phyloP scores from a whole-genome alignment of 2,329 filamentous ascomycete species.

The Penicillium palitans region DNA sequence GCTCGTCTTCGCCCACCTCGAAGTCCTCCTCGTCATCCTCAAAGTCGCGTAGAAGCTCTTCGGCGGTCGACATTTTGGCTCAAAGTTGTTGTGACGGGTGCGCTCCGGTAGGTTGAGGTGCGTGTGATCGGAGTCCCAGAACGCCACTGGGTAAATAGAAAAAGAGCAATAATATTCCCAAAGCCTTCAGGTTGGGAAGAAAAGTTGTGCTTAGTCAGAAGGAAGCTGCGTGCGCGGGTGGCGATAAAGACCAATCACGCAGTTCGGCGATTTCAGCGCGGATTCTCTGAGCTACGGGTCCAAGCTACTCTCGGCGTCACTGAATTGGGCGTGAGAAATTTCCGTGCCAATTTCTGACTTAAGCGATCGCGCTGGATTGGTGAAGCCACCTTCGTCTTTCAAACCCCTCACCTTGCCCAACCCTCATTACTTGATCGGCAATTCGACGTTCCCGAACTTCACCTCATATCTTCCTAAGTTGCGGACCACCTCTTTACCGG shows the following conservation, averaged over 20 bases:
- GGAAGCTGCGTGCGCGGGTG: slow-evolving; percentile 22
- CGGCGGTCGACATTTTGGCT: slow-evolving; percentile 77
- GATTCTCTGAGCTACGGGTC: slow-evolving; percentile 1
- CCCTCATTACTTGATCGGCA: background rate
- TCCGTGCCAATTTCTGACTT: background rate
- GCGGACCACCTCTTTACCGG: background rate
- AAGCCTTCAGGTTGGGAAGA: slow-evolving; percentile 4
- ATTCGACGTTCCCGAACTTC: slow-evolving; percentile 4
- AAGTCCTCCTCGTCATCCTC: slow-evolving; percentile 76
- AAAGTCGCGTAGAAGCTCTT: slow-evolving; percentile 90
- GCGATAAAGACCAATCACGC: slow-evolving; percentile 21
- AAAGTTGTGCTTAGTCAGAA: slow-evolving; percentile 23
- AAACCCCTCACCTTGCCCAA: background rate
- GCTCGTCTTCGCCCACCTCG: slow-evolving; percentile 64
- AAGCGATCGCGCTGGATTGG: background rate
- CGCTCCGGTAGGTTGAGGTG: background rate
- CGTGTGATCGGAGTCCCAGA: background rate
- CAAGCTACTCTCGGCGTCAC: slow-evolving; percentile 6
- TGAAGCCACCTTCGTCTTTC: background rate
- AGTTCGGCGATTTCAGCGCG: slow-evolving; percentile 20
- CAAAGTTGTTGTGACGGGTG: background rate
- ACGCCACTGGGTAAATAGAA: slow-evolving; percentile 2
- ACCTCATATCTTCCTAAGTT: background rate
- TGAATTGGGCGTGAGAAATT: slow-evolving; percentile 5
- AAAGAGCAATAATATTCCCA: slow-evolving; percentile 3